Conservation (phyloP, 192 early-diverging fungal genomes). For the Rhizophlyctis rosea region DNA sequence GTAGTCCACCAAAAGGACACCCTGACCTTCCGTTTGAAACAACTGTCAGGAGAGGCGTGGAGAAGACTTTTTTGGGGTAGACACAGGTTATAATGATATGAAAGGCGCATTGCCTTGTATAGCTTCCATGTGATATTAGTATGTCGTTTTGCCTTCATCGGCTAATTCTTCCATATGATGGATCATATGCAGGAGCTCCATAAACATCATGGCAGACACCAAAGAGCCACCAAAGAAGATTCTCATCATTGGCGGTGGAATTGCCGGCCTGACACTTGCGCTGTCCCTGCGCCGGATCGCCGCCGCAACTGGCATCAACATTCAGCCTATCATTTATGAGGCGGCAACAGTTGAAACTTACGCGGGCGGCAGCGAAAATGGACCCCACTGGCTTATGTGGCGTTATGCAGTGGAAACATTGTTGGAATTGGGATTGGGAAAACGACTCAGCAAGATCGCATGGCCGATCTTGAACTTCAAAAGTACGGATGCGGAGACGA, state of each 20-base stretch:
- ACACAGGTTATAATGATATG: no score
- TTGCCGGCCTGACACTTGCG: conserved; percentile 40
- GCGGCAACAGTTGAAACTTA: neutral
- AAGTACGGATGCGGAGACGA: conserved; percentile 25
- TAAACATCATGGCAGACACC: neutral
- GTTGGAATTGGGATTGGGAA: conserved; percentile 42
- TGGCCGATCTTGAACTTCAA: conserved; percentile 33
- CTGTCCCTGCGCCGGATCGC: conserved; percentile 33
- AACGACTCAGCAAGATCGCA: conserved; percentile 33
- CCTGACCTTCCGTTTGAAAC: no score
- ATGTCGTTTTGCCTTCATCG: no score
- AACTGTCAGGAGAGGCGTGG: no score
- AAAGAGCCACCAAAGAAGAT: conserved; percentile 12
- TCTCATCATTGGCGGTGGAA: conserved; percentile 46
- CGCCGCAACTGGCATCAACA: conserved; percentile 18
- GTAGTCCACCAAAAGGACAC: no score
- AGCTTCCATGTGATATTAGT: no score
- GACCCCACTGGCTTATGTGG: conserved; percentile 41
- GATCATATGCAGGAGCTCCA: no score
- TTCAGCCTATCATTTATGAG: conserved; percentile 37
- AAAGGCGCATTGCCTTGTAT: no score
- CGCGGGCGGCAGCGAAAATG: conserved; percentile 12
- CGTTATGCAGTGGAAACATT: conserved; percentile 44
- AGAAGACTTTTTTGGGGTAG: no score
- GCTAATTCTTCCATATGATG: no score